A percentile compares a stretch with the other conserved stretches of the same genome.
These are phyloP conservation scores for Neurospora sp. DNA, from an alignment of 2,329 filamentous ascomycete genomes.

Conservation along the genomic window DNA sequence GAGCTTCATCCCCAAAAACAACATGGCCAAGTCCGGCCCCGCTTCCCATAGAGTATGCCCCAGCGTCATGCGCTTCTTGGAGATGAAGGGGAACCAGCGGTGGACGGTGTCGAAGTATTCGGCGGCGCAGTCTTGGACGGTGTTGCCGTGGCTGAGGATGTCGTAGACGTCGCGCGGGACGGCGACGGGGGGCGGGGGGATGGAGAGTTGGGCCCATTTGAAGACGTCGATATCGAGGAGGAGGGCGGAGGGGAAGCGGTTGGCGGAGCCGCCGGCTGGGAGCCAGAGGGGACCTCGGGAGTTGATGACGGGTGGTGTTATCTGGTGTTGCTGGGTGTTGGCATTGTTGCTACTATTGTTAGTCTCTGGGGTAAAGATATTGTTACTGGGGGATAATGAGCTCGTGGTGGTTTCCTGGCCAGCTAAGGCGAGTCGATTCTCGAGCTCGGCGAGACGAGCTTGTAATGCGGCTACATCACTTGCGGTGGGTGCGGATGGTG, in stretches of 20 bases:
- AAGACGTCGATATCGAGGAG: slow-evolving; percentile 34
- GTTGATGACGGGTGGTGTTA: neutral
- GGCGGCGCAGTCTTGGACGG: slow-evolving; percentile 27
- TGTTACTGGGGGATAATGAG: neutral
- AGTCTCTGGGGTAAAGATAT: neutral
- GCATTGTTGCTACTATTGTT: neutral
- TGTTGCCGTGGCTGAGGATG: slow-evolving; percentile 26
- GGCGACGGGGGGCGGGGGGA: slow-evolving; percentile 27
- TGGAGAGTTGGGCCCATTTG: slow-evolving; percentile 24
- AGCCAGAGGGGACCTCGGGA: slow-evolving; percentile 13
- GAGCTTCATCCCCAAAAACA: slow-evolving; percentile 40
- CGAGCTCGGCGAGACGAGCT: slow-evolving; percentile 27
- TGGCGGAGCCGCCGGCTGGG: slow-evolving; percentile 13
- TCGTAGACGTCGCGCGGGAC: slow-evolving; percentile 31
- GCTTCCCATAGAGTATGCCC: slow-evolving; percentile 31
- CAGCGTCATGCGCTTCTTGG: slow-evolving; percentile 34
- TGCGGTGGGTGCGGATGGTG: slow-evolving; percentile 24
- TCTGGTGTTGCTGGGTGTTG: neutral
- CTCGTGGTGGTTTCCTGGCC: neutral
- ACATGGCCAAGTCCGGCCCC: slow-evolving; percentile 34
- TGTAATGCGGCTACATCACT: slow-evolving; percentile 30
- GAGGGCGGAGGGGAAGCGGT: slow-evolving; percentile 29
- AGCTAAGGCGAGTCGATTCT: slow-evolving; percentile 21
- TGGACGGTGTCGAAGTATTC: slow-evolving; percentile 36
- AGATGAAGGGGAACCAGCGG: slow-evolving; percentile 37